Evolutionary conservation across 2,329 filamentous ascomycete species (phyloP), one percentile per base, ranked within the genome.

Genomic region (Colletotrichum paranaense): DNA sequence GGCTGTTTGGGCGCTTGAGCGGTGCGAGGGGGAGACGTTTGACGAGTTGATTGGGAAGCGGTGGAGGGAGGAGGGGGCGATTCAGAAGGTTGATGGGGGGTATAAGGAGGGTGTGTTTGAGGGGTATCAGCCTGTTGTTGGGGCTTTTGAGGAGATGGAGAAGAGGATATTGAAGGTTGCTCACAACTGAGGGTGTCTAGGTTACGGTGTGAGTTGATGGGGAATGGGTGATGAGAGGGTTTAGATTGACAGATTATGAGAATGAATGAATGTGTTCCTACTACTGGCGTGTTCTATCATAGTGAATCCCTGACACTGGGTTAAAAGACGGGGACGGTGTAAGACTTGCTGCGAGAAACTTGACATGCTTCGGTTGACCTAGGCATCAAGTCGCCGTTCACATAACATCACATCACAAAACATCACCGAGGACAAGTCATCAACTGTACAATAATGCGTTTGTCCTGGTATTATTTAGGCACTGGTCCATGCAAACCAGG

Each of bases 1-100:
- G 85, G 96, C 97, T 16, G 92, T 97, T 0, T 99, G 97, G 97
- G 95, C 93, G 1, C 87, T 95, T 68, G 95, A 97, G 86, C 86
- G 94, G 60, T 82, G 83, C 28, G 81, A 84, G 2, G 88, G 86
- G 22, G 92, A 97, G 88, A 94, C 89, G 4, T 98, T 98, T 84
- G 97, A 98, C 80, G 92, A 96, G 74, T 87, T 98, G 75, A 92
- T 99, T 74, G 94, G 93, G 8, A 86, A 86, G 79, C 88, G 97
- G 75, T 99, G 97, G 97, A 91, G 90, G 74, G 96, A 98, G 83
- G 92, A 93, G 76, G 92, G 92, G 1, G 95, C 95, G 76, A 92
- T 98, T 14, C 90, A 94, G 84, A 94, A 90, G 84, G 92, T 98
- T 57, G 94, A 93, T 53, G 90, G 93, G 2, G 96, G 97, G 2